Evolutionary conservation across 1,284 basidiomycete species (phyloP).

Genomic region (Heterobasidion annosum): DNA sequence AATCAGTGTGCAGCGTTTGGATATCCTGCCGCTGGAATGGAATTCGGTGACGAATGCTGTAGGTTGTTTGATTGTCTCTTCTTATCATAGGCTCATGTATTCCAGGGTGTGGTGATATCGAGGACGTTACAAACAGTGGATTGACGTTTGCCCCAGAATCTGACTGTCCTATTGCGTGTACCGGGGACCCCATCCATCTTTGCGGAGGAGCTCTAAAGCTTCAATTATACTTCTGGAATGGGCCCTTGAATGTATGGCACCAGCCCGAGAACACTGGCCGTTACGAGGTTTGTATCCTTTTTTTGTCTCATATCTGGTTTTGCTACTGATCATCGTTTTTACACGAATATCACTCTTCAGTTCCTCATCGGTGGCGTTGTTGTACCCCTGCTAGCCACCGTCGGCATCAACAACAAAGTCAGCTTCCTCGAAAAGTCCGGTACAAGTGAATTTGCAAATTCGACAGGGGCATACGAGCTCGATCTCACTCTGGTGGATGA

Average conservation of each 20-base stretch:
- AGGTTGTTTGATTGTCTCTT: constrained; percentile 14
- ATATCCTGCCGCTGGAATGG: constrained; percentile 55
- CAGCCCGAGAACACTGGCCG: constrained; percentile 51
- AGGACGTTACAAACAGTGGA: constrained; percentile 36
- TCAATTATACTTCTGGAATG: constrained; percentile 53
- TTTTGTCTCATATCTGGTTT: not conserved
- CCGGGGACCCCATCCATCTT: constrained; percentile 56
- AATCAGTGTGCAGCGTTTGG: constrained; percentile 57
- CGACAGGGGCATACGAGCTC: constrained; percentile 70
- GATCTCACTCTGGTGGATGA: constrained; percentile 49
- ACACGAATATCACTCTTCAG: constrained; percentile 19
- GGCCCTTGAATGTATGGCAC: constrained; percentile 50
- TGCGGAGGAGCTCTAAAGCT: constrained; percentile 44
- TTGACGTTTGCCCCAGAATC: constrained; percentile 33
- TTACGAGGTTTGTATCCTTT: constrained; percentile 43
- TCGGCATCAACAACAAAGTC: constrained; percentile 72
- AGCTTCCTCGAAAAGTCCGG: constrained; percentile 64
- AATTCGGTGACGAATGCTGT: constrained; percentile 60
- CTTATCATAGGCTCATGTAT: not conserved
- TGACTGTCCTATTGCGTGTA: constrained; percentile 51
- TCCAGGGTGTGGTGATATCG: constrained; percentile 59
- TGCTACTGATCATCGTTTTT: not conserved
- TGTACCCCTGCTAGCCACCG: constrained; percentile 61
- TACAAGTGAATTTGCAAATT: constrained; percentile 45
- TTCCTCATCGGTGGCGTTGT: constrained; percentile 56